Percentiles rank a stretch among this genome's conserved stretches.
phyloP scores from a whole-genome alignment of 1,139 yeast genomes.

The Meyerozyma smithsonii region DNA sequence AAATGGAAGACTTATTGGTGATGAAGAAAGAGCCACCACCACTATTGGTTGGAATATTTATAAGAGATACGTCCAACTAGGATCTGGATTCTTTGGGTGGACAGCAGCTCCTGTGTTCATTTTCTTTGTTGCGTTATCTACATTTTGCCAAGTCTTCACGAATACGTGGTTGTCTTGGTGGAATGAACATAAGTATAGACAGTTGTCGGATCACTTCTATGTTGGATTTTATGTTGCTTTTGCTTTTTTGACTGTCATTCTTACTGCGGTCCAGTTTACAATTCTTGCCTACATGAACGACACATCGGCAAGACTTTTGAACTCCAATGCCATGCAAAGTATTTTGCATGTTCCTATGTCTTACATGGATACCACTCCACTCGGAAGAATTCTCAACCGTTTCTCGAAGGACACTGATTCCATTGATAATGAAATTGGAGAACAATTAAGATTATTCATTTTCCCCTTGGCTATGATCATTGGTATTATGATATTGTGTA shows the following conservation, averaged over 20 bases:
- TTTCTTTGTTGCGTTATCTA: constrained; percentile 39
- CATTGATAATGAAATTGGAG: constrained; percentile 69
- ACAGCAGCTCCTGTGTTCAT: constrained; percentile 39
- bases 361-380: constrained; percentile 56
- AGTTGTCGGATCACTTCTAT: constrained; percentile 50
- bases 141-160: constrained; percentile 61
- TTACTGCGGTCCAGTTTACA: constrained; percentile 40
- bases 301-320: constrained; percentile 41
- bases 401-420: constrained; percentile 82
- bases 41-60: constrained; percentile 41
- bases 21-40: constrained; percentile 21
- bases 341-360: constrained; percentile 54
- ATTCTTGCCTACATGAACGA: constrained; percentile 49
- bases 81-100: constrained; percentile 46
- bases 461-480: constrained; percentile 49
- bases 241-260: constrained; percentile 32
- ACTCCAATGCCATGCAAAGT: constrained; percentile 35
- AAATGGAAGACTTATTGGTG: constrained; percentile 29
- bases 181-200: constrained; percentile 54
- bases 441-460: constrained; percentile 48
- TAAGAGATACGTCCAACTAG: constrained; percentile 47
- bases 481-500: constrained; percentile 64
- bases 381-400: constrained; percentile 56
- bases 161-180: constrained; percentile 87
- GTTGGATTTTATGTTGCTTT: constrained; percentile 69